Evolutionary conservation across 768 basidiomycete genomes (phyloP).

Genomic region (Lentinula lateritia): DNA sequence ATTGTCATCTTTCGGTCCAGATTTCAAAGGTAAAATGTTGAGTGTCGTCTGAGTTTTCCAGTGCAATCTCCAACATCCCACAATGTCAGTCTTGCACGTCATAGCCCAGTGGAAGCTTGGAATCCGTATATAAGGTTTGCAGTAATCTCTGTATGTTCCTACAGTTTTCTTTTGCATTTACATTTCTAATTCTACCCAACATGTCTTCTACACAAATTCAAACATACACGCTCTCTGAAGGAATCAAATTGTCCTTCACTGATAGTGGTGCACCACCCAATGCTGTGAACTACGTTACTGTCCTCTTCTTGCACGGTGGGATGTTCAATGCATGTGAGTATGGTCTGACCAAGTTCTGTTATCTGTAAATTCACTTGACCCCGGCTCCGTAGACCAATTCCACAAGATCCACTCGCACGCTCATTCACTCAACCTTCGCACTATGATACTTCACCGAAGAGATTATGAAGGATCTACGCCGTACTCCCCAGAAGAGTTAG

Average conservation of each 20-base stretch:
- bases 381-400: constrained; percentile 9
- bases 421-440: constrained; percentile 12
- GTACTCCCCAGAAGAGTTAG: constrained; percentile 16
- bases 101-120: too few relatives aligned
- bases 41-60: too few relatives aligned
- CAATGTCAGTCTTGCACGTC: too few relatives aligned
- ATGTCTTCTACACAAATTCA: background rate
- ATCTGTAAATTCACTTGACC: background rate
- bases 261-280: constrained; percentile 5
- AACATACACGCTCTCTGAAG: constrained; percentile 5
- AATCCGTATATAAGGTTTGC: too few relatives aligned
- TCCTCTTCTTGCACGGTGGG: constrained; percentile 16
- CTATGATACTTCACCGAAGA: constrained; percentile 16
- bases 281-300: constrained; percentile 14
- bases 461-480: constrained; percentile 17
- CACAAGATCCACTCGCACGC: constrained; percentile 9
- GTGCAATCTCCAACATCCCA: too few relatives aligned
- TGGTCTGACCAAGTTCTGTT: background rate
- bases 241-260: constrained; percentile 7
- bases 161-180: background rate
- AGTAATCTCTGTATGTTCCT: too few relatives aligned
- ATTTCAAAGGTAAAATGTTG: too few relatives aligned
- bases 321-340: constrained; percentile 15
- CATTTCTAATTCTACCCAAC: background rate
- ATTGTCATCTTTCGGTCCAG: too few relatives aligned